These are phyloP conservation scores for Pleurotus djamor DNA, from an alignment of 768 basidiomycete genomes.

Conservation along the genomic window DNA sequence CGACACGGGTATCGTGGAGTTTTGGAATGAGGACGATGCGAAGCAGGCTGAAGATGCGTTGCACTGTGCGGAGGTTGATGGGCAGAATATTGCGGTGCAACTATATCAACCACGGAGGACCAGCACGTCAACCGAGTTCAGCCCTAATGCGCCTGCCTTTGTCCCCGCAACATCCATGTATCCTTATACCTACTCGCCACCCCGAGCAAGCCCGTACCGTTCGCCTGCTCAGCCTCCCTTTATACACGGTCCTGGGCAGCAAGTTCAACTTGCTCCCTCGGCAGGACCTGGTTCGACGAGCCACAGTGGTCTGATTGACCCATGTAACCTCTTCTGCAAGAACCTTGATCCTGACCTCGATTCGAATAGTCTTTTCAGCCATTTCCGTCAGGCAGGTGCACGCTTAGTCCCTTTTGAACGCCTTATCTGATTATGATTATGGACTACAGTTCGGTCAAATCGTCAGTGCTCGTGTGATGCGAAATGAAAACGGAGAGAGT, in stretches of 20 bases:
- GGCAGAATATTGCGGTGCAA: constrained; percentile 83
- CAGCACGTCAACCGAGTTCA: constrained; percentile 63
- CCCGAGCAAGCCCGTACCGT: constrained; percentile 52
- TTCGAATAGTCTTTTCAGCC: constrained; percentile 79
- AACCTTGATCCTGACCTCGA: constrained; percentile 85
- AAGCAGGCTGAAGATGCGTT: constrained; percentile 74
- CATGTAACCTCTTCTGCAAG: constrained; percentile 92
- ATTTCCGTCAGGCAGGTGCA: constrained; percentile 73
- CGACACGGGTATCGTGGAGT: constrained; percentile 80
- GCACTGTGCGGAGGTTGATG: constrained; percentile 82
- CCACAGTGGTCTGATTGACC: constrained; percentile 87
- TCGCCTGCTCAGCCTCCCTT: constrained; percentile 52
- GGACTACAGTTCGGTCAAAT: constrained; percentile 76
- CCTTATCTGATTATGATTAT: constrained; percentile 3
- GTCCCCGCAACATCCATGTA: constrained; percentile 69
- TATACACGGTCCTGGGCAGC: constrained; percentile 87
- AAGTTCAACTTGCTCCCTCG: constrained; percentile 79
- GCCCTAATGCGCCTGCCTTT: constrained; percentile 70
- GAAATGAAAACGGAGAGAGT: constrained; percentile 77
- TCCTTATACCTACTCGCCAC: constrained; percentile 74
- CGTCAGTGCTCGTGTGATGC: constrained; percentile 92
- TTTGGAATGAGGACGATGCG: constrained; percentile 87
- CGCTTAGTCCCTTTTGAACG: constrained; percentile 10
- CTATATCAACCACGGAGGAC: constrained; percentile 69
- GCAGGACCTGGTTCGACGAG: constrained; percentile 76